A percentile compares a stretch with the other conserved stretches of the same genome.
These are phyloP conservation scores for Penicillium lagena DNA, from an alignment of 495 filamentous ascomycete species.

Conservation along the genomic window DNA sequence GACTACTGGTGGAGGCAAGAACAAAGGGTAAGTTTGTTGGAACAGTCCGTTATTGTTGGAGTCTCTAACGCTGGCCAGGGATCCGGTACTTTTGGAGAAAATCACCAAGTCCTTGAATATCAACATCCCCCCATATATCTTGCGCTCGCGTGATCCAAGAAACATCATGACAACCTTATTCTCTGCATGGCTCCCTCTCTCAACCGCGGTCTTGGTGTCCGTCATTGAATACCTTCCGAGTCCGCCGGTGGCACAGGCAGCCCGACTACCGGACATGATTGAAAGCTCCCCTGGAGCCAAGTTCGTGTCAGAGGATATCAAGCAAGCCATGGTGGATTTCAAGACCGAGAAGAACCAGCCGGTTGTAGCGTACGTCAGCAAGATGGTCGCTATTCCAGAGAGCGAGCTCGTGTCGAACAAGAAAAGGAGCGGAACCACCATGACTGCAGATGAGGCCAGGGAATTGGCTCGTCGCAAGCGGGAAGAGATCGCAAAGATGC, in stretches of 20 bases:
- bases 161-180: conserved; percentile 83
- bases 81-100: conserved; percentile 78
- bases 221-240: conserved; percentile 90
- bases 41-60: conserved; percentile 1
- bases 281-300: conserved; percentile 72
- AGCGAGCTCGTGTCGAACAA: conserved; percentile 83
- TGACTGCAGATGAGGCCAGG: conserved; percentile 84
- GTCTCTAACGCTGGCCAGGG: conserved; percentile 45
- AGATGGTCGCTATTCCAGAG: conserved; percentile 93
- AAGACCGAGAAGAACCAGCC: conserved; percentile 62
- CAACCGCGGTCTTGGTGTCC: conserved; percentile 86
- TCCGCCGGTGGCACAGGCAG: conserved; percentile 75
- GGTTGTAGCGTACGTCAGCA: conserved; percentile 92
- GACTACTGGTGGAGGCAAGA: conserved; percentile 72
- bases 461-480: conserved; percentile 84
- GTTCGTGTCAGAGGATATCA: conserved; percentile 59
- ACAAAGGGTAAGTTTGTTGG: conserved; percentile 59
- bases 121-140: conserved; percentile 72
- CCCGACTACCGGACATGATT: conserved; percentile 71
- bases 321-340: conserved; percentile 75
- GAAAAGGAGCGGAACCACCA: conserved; percentile 49
- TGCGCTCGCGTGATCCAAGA: conserved; percentile 77
- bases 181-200: conserved; percentile 84
- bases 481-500: conserved; percentile 74
- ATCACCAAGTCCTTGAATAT: conserved; percentile 89